Evolutionary conservation across 1,139 yeast species (phyloP), one percentile per base, ranked within the genome.

Genomic region (Yamadazyma diospyri): DNA sequence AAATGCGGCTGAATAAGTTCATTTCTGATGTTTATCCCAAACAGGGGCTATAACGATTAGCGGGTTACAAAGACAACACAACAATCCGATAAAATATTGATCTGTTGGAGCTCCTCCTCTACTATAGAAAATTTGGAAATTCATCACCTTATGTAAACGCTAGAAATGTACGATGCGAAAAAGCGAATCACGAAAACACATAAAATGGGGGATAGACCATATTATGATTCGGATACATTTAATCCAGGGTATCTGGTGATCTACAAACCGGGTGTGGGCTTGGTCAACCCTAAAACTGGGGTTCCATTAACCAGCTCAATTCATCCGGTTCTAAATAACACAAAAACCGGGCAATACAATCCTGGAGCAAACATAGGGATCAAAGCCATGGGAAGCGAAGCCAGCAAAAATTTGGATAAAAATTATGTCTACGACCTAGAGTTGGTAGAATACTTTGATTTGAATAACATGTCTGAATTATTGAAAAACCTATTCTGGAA

Each of bases 161-260:
- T n/a, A n/a, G n/a, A n/a, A n/a, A n/a, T n/a, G n/a, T n/a, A 27
- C 23, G 18, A 16, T 22, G 30, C 30, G 30, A 20, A 21, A 18
- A 27, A n/a, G n/a, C 18, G 8, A 18, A 20, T 20, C 30, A 27
- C 29, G 29, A 26, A 26, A 14, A n/a, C 12, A 18, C 20, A 18
- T n/a, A 29, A 23, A 12, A 29, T 29, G 32, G 17, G 12, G 12
- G 47, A 41, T 25, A 72, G 94, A 55, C 94, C 94, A 4, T 84
- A 84, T 55, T 79, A 81, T 51, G 80, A 81, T 53, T 76, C 83
- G 24, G 82, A 73, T 27, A 64, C 82, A 2, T 84, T 84, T 57
- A 69, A 79, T 51, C 78, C 81, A 2, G 85, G 83, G 6, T 77
- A 80, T 46, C 65, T 76, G 22, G 83, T 80, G 15, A 68, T 76